These are phyloP conservation scores for Colletotrichum liriopes DNA, from an alignment of 2,329 filamentous ascomycete genomes.

Conservation along the genomic window DNA sequence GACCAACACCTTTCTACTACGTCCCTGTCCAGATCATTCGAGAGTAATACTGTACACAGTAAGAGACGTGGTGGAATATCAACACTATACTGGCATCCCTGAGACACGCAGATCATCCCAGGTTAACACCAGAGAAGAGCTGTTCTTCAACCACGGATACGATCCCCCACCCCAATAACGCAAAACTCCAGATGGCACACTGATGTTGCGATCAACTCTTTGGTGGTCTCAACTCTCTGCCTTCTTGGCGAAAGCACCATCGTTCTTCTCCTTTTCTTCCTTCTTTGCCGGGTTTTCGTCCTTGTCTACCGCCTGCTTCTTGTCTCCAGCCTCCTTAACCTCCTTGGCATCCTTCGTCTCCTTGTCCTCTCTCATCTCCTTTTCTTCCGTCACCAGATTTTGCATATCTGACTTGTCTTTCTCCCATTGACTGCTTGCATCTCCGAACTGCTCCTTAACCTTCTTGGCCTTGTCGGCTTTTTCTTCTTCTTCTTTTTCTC, in stretches of 20 bases:
- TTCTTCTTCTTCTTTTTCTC: slow-evolving; percentile 84
- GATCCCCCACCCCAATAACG: not conserved
- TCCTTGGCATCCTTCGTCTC: slow-evolving; percentile 33
- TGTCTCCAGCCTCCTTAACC: slow-evolving; percentile 29
- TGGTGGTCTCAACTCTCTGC: slow-evolving; percentile 13
- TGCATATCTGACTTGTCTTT: slow-evolving; percentile 88
- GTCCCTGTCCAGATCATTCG: not conserved
- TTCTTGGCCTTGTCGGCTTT: slow-evolving; percentile 82
- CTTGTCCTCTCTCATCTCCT: slow-evolving; percentile 34
- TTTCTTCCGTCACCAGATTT: slow-evolving; percentile 65
- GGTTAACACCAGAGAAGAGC: not conserved
- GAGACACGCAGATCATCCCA: not conserved
- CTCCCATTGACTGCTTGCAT: slow-evolving; percentile 86
- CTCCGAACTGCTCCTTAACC: slow-evolving; percentile 85
- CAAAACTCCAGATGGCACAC: not conserved
- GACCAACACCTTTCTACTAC: slow-evolving; percentile 20
- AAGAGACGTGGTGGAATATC: not conserved
- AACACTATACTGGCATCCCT: not conserved
- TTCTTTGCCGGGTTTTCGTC: slow-evolving; percentile 39
- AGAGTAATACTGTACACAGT: not conserved
- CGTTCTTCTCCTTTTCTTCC: slow-evolving; percentile 6
- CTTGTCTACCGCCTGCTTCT: slow-evolving; percentile 42
- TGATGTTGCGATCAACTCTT: not conserved
- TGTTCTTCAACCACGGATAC: not conserved
- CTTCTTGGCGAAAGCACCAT: slow-evolving; percentile 20